These are phyloP conservation scores for Phylloporus sp. DNA, from an alignment of 768 basidiomycete genomes.

Conservation along the genomic window DNA sequence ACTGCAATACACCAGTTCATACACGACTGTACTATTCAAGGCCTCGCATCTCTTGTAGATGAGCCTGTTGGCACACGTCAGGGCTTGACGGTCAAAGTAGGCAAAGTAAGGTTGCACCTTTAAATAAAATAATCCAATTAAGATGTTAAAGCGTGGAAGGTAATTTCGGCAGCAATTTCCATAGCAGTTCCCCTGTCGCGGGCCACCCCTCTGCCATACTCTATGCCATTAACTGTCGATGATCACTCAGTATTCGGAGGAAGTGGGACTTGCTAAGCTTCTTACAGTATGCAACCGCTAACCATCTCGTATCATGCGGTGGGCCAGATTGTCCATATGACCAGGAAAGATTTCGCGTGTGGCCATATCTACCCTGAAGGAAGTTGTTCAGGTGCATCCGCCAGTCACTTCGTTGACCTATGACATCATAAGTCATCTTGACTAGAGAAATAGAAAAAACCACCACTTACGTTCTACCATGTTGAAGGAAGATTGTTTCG, in stretches of 20 bases:
- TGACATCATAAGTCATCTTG: constrained; percentile 2
- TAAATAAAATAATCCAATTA: constrained; percentile 8
- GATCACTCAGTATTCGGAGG: background rate
- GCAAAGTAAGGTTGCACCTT: constrained; percentile 1
- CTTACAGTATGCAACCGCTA: constrained; percentile 26
- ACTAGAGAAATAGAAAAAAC: background rate
- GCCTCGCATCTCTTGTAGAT: background rate
- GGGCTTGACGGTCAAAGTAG: background rate
- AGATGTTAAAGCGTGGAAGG: constrained; percentile 23
- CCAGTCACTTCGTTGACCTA: constrained; percentile 24
- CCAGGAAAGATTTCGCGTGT: constrained; percentile 26
- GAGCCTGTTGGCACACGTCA: background rate
- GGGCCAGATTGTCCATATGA: constrained; percentile 17
- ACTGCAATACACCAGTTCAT: constrained; percentile 2
- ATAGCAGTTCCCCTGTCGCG: constrained; percentile 28
- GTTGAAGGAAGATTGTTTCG: constrained; percentile 2
- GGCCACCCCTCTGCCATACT: constrained; percentile 25
- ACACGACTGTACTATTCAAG: background rate
- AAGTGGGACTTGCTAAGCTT: background rate
- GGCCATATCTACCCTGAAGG: constrained; percentile 31
- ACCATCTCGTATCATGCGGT: constrained; percentile 23
- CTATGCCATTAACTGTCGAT: constrained; percentile 21
- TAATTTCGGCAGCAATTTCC: constrained; percentile 28
- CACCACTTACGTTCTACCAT: constrained; percentile 18
- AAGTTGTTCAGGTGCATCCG: constrained; percentile 29